A percentile compares a stretch with the other conserved stretches of the same genome.
phyloP scores from a whole-genome alignment of 2,329 filamentous ascomycete genomes.

The Nemania sp. region DNA sequence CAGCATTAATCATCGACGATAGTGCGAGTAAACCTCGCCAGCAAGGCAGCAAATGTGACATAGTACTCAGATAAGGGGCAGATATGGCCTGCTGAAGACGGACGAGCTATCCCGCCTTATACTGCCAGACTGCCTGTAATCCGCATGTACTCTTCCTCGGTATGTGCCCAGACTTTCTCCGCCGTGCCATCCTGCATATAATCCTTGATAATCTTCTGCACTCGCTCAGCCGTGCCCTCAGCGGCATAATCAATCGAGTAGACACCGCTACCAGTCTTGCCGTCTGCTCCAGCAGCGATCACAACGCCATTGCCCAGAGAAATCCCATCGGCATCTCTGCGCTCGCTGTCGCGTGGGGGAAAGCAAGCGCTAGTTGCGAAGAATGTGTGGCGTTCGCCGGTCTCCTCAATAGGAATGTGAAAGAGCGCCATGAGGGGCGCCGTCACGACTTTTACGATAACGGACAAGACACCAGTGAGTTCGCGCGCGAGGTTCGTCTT shows the following conservation, averaged over 20 bases:
- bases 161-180: constrained; percentile 43
- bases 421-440: constrained; percentile 20
- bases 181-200: constrained; percentile 37
- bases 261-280: constrained; percentile 42
- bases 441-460: constrained; percentile 38
- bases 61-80: no score
- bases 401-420: constrained; percentile 37
- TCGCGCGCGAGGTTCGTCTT: constrained; percentile 37
- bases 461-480: constrained; percentile 32
- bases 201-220: constrained; percentile 33
- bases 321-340: constrained; percentile 33
- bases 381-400: constrained; percentile 46
- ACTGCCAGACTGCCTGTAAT: no score
- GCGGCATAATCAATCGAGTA: constrained; percentile 43
- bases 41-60: no score
- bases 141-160: constrained; percentile 42
- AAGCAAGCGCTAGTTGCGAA: constrained; percentile 42
- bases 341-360: constrained; percentile 32
- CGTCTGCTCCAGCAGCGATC: constrained; percentile 39
- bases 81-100: no score
- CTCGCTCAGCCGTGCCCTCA: constrained; percentile 36
- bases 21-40: no score
- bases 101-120: no score
- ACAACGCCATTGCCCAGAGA: constrained; percentile 30
- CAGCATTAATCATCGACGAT: no score